A percentile compares a stretch with the other conserved stretches of the same genome.
These are phyloP conservation scores for Trametes hirsuta DNA, from an alignment of 1,284 basidiomycete species.

Conservation along the genomic window DNA sequence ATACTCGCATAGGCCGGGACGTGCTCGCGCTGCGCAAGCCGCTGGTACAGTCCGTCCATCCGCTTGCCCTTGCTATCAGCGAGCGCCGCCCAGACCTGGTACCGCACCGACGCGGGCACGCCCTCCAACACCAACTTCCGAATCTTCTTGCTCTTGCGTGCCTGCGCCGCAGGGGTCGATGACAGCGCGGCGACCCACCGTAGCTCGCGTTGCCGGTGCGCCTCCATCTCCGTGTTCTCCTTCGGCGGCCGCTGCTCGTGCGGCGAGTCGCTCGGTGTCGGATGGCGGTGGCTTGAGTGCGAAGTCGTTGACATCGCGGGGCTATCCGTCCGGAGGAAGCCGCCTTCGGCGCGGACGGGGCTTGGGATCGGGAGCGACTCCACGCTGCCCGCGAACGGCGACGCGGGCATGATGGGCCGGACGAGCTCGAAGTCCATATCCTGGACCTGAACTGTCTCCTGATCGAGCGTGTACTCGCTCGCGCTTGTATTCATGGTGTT, in stretches of 20 bases:
- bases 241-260: constrained; percentile 3
- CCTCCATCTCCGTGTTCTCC: constrained; percentile 43
- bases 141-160: constrained; percentile 84
- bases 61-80: constrained; percentile 73
- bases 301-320: constrained; percentile 53
- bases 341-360: constrained; percentile 28
- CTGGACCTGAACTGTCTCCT: constrained; percentile 66
- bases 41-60: constrained; percentile 71
- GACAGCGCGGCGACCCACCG: constrained; percentile 78
- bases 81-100: constrained; percentile 84
- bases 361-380: constrained; percentile 45
- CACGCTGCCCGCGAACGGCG: constrained; percentile 46
- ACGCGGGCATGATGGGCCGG: constrained; percentile 53
- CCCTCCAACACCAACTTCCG: constrained; percentile 79
- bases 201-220: constrained; percentile 73
- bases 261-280: constrained; percentile 2
- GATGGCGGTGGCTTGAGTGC: constrained; percentile 18
- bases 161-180: constrained; percentile 62
- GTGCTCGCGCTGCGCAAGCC: constrained; percentile 61
- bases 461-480: constrained; percentile 37
- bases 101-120: constrained; percentile 84
- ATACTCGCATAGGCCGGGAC: constrained; percentile 60
- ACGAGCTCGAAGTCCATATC: constrained; percentile 83
- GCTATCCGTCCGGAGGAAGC: constrained; percentile 48
- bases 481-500: constrained; percentile 28